Evolutionary conservation across 2,329 filamentous ascomycete genomes (phyloP), one percentile per base, ranked within the genome.

Genomic region (Ramularia endophylla): DNA sequence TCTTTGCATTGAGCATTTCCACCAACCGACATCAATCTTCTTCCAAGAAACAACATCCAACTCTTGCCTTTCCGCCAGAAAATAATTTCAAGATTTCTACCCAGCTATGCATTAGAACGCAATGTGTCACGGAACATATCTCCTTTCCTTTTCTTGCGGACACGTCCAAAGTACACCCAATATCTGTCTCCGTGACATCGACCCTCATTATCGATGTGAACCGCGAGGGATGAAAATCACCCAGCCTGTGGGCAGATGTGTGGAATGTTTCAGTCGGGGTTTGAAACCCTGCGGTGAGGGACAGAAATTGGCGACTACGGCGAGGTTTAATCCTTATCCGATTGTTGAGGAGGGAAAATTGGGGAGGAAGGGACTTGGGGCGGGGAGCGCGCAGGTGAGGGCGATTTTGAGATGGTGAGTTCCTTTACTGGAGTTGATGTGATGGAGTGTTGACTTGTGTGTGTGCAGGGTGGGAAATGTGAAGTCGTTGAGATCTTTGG

Each of bases 161-260:
- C 50, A 53, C 39, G 42, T 51, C n/a, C 18, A 20, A 19, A 32
- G 36, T 13, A 49, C 43, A n/a, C 46, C 46, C 16, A 44, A 43
- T 25, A 42, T 51, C 13, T 53, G 50, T 29, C 19, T 53, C 25
- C 50, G 44, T 25, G 50, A 51, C 22, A 38, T 53, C 8, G 50
- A 41, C 12, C 43, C 50, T 15, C 50, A 52, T 33, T 51, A 51
- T 20, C 46, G 48, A 8, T 53, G 50, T 40, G 50, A 53, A 40
- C 45, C 48, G 18, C 38, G 48, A 29, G 50, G 50, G 8, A 47
- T 48, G 43, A 53, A 53, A 25, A 53, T 53, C 18, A 51, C 50
- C 19, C 45, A 51, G 25, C 50, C 50, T 19, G 43, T 44, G 11
- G 48, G 49, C 27, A 41, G 49, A 22, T 51, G 46, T 31, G 39